Base-by-base conservation (phyloP, 495 filamentous ascomycete genomes). In the Talaromyces nanjingensis region DNA sequence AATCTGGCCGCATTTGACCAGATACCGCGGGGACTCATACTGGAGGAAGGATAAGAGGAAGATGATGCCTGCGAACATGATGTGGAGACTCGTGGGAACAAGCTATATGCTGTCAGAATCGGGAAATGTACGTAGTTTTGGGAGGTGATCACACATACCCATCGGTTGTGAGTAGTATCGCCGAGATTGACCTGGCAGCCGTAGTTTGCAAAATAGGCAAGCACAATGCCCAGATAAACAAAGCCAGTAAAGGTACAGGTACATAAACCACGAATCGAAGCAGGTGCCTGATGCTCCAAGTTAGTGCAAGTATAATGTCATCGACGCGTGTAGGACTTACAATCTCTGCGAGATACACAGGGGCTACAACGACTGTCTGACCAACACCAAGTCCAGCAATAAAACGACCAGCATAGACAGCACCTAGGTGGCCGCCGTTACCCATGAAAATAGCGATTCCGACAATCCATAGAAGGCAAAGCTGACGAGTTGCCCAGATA, bases 21-120 rank as follows among this genome's bases (percentile, higher is more conserved):
- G 83, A 67, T 79, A 89, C 62, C 86, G 82, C 9, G 37, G 86
- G 86, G 86, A 88, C 69, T 91, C 88, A 61, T 80, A 80, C 45
- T 87, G 83, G 59, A 88, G 75, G 70, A 91, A 84, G 3, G 84
- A 84, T 33, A 89, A 77, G 60, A 83, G 9, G 66, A 88, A 81
- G 69, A 91, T 87, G 22, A 91, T 72, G 0, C 84, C 81, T 5
- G 88, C 86, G 67, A 91, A 91, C 31, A 90, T 88, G 73, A 92
- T 82, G 63, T 92, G 88, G 24, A 90, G 72, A 65, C 82, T 85
- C 3, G 84, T 89, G 0, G 88, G 86, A n/a, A 87, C 83, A 71
- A 77, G 73, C 80, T 86, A 79, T 62, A 76, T 70, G 27, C 69
- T 47, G 72, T 74, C 4, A 79, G 77, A 1, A 63, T 18, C 29